These are phyloP conservation scores for Chlamydomonas reinhardtii DNA, from an alignment of 163 green algal genomes.

Conservation along the genomic window DNA sequence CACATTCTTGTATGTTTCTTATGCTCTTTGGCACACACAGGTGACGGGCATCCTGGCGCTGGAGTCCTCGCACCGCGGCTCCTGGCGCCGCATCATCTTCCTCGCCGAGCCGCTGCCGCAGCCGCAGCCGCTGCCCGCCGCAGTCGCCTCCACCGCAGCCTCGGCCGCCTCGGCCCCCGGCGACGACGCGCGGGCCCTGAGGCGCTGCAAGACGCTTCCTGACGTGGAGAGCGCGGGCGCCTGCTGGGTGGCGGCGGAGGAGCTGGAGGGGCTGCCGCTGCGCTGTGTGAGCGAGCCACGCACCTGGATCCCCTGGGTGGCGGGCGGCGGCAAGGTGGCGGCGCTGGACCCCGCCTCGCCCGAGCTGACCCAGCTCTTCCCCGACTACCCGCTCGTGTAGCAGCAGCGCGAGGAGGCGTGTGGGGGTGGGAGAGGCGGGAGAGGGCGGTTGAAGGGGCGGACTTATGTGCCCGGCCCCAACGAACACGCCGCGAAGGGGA, in stretches of 20 bases:
- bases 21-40: neutral
- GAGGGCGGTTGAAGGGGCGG: too few species aligned
- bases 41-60: constrained; percentile 49
- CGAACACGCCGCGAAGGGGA: too few species aligned
- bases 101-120: constrained; percentile 24
- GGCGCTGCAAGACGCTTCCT: constrained; percentile 39
- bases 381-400: constrained; percentile 1
- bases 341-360: constrained; percentile 2
- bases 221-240: constrained; percentile 40
- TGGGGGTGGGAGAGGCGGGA: too few species aligned
- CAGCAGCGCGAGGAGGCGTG: too few species aligned
- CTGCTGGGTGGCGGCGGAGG: neutral
- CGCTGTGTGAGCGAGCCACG: constrained; percentile 13
- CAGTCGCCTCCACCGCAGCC: neutral
- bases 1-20: too few species aligned
- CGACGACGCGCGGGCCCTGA: too few species aligned
- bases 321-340: constrained; percentile 1
- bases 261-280: constrained; percentile 30
- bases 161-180: neutral
- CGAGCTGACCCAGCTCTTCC: neutral
- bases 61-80: constrained; percentile 7
- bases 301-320: constrained; percentile 45
- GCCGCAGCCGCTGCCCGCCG: neutral
- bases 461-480: too few species aligned
- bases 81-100: constrained; percentile 60